A percentile compares a stretch with the other conserved stretches of the same genome.
Evolutionary conservation across 179 eudicot species (phyloP).

Genomic region (Gypsophila paniculata): DNA sequence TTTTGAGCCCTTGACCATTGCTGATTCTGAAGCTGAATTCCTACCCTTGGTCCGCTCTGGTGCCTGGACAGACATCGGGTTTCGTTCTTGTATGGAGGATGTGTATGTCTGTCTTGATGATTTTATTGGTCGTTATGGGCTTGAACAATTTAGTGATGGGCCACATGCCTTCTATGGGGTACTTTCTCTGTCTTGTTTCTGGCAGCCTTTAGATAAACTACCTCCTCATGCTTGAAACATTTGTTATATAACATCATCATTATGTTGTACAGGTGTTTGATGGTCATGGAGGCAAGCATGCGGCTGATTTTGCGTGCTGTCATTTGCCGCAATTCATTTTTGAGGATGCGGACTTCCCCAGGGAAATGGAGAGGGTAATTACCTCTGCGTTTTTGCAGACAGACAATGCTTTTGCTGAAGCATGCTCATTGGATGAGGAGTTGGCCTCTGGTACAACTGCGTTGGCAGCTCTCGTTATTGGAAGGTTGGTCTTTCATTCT

Average conservation of each 20-base stretch:
- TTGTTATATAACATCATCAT: background rate
- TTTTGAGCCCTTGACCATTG: slow-evolving; percentile 36
- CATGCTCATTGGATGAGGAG: slow-evolving; percentile 61
- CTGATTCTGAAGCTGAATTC: slow-evolving; percentile 36
- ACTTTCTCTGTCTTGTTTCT: slow-evolving; percentile 12
- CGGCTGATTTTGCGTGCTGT: slow-evolving; percentile 86
- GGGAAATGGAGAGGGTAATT: slow-evolving; percentile 66
- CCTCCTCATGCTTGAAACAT: background rate
- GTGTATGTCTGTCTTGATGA: slow-evolving; percentile 71
- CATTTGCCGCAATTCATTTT: slow-evolving; percentile 72
- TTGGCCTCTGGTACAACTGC: slow-evolving; percentile 98
- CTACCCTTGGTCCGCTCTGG: slow-evolving; percentile 80
- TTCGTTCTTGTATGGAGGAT: slow-evolving; percentile 88
- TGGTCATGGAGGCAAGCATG: slow-evolving; percentile 98
- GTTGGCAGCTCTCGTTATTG: slow-evolving; percentile 73
- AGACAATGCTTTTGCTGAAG: slow-evolving; percentile 86
- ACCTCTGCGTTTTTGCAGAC: slow-evolving; percentile 77
- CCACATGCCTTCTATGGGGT: slow-evolving; percentile 94
- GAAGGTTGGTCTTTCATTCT: slow-evolving; percentile 48
- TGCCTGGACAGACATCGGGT: slow-evolving; percentile 84
- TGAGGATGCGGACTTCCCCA: slow-evolving; percentile 63
- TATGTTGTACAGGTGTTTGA: slow-evolving; percentile 59
- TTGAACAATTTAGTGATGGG: slow-evolving; percentile 35
- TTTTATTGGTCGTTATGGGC: slow-evolving; percentile 49
- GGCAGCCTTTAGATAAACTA: background rate